Evolutionary conservation across 805 yeast genomes (phyloP).

Genomic region (Yarrowia sp.): DNA sequence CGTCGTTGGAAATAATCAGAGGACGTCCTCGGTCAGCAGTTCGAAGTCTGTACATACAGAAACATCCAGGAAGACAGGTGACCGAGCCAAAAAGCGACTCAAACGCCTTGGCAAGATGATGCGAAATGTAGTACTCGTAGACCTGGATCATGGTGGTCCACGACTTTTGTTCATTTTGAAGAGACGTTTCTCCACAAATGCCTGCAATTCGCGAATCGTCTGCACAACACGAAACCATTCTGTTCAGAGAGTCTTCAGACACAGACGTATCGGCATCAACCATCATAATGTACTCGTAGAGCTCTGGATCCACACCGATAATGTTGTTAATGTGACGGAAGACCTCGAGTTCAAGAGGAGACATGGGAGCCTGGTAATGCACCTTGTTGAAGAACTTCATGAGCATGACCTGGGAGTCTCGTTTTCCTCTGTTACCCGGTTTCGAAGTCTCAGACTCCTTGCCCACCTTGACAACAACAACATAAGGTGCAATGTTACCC

Average conservation of each 20-base stretch:
- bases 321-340: constrained; percentile 54
- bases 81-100: constrained; percentile 61
- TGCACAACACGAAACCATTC: constrained; percentile 57
- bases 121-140: constrained; percentile 61
- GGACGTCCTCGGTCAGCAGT: constrained; percentile 52
- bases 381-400: constrained; percentile 59
- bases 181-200: constrained; percentile 60
- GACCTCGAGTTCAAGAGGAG: constrained; percentile 53
- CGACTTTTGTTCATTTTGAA: constrained; percentile 51
- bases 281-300: constrained; percentile 54
- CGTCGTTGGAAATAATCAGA: constrained; percentile 56
- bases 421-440: constrained; percentile 65
- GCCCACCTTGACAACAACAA: constrained; percentile 56
- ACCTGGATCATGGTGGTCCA: constrained; percentile 63
- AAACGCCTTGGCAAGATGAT: constrained; percentile 60
- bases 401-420: constrained; percentile 58
- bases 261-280: constrained; percentile 65
- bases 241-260: constrained; percentile 51
- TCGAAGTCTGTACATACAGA: constrained; percentile 51
- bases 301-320: constrained; percentile 59
- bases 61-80: constrained; percentile 67
- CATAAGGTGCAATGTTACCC: constrained; percentile 52
- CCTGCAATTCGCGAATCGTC: constrained; percentile 58
- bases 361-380: constrained; percentile 58
- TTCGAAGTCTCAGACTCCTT: constrained; percentile 48